phyloP scores from a whole-genome alignment of 495 filamentous ascomycete genomes.

The Hyaloscypha finlandica region DNA sequence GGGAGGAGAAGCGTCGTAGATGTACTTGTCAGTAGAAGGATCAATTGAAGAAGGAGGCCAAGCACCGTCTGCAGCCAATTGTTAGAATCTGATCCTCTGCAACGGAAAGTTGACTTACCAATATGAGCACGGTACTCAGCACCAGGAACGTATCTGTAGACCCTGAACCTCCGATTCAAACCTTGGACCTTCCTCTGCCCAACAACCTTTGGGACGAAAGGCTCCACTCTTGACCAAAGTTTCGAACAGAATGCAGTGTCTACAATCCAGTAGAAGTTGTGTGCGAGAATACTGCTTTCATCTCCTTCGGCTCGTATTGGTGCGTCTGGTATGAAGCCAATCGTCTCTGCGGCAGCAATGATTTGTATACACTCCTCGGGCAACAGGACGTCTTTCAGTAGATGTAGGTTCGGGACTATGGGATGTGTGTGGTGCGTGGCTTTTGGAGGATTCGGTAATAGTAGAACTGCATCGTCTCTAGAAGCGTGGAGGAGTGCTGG shows the following conservation, averaged over 20 bases:
- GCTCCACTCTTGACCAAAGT: slow-evolving; percentile 44
- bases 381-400: slow-evolving; percentile 43
- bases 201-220: slow-evolving; percentile 39
- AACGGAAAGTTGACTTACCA: slow-evolving; percentile 23
- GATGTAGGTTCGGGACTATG: slow-evolving; percentile 40
- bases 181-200: slow-evolving; percentile 42
- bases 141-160: slow-evolving; percentile 52
- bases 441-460: slow-evolving; percentile 33
- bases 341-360: slow-evolving; percentile 46
- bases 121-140: slow-evolving; percentile 49
- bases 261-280: slow-evolving; percentile 55
- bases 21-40: slow-evolving; percentile 39
- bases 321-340: slow-evolving; percentile 48
- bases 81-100: background rate
- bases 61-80: slow-evolving; percentile 43
- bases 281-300: slow-evolving; percentile 46
- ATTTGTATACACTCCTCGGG: slow-evolving; percentile 45
- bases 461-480: slow-evolving; percentile 37
- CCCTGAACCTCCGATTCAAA: slow-evolving; percentile 49
- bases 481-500: slow-evolving; percentile 46
- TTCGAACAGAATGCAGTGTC: slow-evolving; percentile 43
- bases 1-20: slow-evolving; percentile 47
- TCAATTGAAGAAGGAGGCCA: slow-evolving; percentile 49
- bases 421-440: slow-evolving; percentile 42
- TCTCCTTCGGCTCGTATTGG: slow-evolving; percentile 46